A percentile compares a stretch with the other conserved stretches of the same genome.
Conservation (phyloP, 768 basidiomycete species). For the Trametes maxima region DNA sequence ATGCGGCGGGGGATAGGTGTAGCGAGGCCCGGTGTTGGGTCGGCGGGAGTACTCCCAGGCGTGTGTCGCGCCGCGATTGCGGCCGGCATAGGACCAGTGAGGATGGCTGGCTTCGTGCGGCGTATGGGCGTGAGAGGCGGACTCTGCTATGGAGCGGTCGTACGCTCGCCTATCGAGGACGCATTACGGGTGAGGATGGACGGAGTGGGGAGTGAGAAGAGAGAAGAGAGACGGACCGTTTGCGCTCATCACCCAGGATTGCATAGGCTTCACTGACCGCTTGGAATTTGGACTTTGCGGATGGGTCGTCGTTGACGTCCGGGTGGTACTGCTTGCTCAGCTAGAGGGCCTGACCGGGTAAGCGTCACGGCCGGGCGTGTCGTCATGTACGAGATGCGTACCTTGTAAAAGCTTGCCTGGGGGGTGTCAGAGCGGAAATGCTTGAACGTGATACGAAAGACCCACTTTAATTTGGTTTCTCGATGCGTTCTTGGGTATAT, state of each 20-base stretch:
- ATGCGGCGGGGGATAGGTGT: slow-evolving; percentile 15
- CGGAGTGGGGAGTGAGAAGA: background rate
- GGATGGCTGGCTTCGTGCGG: slow-evolving; percentile 24
- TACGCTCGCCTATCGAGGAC: slow-evolving; percentile 34
- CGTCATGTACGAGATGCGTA: slow-evolving; percentile 16
- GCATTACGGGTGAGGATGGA: background rate
- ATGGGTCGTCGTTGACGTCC: slow-evolving; percentile 43
- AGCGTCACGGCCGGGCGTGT: background rate
- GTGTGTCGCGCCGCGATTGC: slow-evolving; percentile 39
- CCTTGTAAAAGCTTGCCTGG: slow-evolving; percentile 43
- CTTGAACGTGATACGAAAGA: background rate
- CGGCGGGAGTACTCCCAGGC: slow-evolving; percentile 38
- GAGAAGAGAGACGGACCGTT: slow-evolving; percentile 36
- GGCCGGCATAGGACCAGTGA: slow-evolving; percentile 32
- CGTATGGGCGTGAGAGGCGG: slow-evolving; percentile 7
- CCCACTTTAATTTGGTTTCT: slow-evolving; percentile 40
- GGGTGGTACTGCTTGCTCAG: slow-evolving; percentile 53
- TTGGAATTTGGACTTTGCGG: slow-evolving; percentile 44
- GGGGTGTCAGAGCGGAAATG: no score
- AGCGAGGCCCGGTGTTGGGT: slow-evolving; percentile 23
- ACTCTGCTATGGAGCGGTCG: slow-evolving; percentile 31
- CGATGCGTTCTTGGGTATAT: slow-evolving; percentile 37
- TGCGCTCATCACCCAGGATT: slow-evolving; percentile 47
- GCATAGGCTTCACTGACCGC: slow-evolving; percentile 51
- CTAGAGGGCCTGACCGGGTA: slow-evolving; percentile 30